Evolutionary conservation across 768 basidiomycete species (phyloP).

Genomic region (Calocera viscosa): DNA sequence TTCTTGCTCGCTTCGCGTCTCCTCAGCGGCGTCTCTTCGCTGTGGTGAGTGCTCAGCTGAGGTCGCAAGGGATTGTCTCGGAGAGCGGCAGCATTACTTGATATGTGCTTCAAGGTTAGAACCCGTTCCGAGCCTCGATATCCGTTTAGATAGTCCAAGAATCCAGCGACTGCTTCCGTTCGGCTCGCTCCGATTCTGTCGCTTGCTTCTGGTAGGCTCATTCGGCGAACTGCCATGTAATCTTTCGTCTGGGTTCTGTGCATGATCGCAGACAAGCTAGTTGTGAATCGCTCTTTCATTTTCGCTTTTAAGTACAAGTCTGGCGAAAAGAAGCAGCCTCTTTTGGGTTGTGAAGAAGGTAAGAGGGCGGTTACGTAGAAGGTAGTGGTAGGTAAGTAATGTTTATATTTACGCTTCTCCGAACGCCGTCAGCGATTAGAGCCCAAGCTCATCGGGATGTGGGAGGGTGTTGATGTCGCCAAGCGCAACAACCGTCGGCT

Average conservation of each 20-base stretch:
- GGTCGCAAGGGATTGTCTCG: no score
- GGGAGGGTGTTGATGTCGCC: constrained; percentile 70
- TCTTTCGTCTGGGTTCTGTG: background rate
- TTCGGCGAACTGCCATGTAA: no score
- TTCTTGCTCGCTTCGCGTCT: no score
- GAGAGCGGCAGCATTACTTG: no score
- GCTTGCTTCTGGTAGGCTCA: no score
- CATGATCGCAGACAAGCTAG: background rate
- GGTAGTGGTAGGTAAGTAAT: background rate
- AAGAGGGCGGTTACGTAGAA: constrained; percentile 7
- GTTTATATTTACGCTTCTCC: background rate
- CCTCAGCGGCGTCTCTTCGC: no score
- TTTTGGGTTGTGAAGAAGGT: constrained; percentile 6
- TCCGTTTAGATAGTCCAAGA: background rate
- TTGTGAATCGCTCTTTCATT: background rate
- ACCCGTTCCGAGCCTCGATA: no score
- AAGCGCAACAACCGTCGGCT: constrained; percentile 79
- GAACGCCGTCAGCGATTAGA: constrained; percentile 29
- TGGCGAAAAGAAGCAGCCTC: constrained; percentile 7
- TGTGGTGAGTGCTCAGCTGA: no score
- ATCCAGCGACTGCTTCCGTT: background rate
- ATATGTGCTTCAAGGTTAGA: no score
- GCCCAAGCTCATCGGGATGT: constrained; percentile 69
- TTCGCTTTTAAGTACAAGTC: constrained; percentile 4
- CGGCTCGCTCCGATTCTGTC: no score